A percentile compares a stretch with the other conserved stretches of the same genome.
Evolutionary conservation across 305 asterid species (phyloP).

Genomic region (Fraxinus dipetala): DNA sequence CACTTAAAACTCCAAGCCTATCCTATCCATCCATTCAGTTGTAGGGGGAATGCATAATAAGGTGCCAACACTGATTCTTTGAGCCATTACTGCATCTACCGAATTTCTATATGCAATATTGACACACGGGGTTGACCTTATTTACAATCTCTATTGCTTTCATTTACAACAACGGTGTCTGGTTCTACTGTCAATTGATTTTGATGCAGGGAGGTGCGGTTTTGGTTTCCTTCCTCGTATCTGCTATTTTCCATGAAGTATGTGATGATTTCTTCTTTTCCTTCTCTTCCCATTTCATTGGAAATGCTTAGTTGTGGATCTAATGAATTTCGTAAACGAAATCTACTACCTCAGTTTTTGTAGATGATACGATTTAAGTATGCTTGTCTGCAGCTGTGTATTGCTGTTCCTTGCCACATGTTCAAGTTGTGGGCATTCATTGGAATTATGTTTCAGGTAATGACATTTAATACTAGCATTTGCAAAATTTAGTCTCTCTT

Average conservation of each 20-base stretch:
- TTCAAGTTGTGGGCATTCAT: constrained; percentile 95
- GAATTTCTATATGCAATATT: background rate
- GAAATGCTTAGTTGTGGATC: constrained; percentile 18
- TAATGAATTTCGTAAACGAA: constrained; percentile 10
- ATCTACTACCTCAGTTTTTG: constrained; percentile 5
- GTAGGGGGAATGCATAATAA: background rate
- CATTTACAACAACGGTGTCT: background rate
- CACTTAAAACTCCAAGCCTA: background rate
- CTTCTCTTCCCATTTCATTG: constrained; percentile 9
- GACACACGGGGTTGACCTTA: background rate
- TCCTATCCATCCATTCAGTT: background rate
- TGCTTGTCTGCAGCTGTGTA: constrained; percentile 62
- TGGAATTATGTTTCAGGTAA: constrained; percentile 96
- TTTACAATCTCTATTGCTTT: background rate
- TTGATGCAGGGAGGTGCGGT: constrained; percentile 69
- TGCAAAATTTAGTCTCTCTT: background rate
- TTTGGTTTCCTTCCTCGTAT: constrained; percentile 79
- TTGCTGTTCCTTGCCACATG: constrained; percentile 96
- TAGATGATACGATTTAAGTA: constrained; percentile 14
- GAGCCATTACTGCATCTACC: background rate
- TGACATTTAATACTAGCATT: background rate
- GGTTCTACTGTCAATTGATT: constrained; percentile 18
- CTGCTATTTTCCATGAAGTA: constrained; percentile 98
- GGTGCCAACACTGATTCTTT: background rate
- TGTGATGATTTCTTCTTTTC: constrained; percentile 24